Evolutionary conservation across 306 rosid species (phyloP).

Genomic region (Cyclanthera cordifolia): DNA sequence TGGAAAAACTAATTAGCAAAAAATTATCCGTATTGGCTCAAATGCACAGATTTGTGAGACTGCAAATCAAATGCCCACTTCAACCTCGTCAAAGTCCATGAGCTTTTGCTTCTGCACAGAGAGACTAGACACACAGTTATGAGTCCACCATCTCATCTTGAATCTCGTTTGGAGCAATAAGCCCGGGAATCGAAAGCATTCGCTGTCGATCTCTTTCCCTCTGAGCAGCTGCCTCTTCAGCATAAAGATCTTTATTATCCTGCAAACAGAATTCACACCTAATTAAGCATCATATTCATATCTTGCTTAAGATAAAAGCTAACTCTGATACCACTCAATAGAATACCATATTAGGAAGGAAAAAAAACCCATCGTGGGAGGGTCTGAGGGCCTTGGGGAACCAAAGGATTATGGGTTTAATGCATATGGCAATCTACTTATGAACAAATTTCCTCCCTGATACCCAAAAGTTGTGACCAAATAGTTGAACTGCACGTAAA

Average conservation of each 20-base stretch:
- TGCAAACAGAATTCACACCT: slow-evolving; percentile 22
- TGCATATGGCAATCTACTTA: too few relatives aligned
- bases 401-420: too few relatives aligned
- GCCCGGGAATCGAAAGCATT: slow-evolving; percentile 95
- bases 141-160: slow-evolving; percentile 98
- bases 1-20: slow-evolving; percentile 31
- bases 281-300: background rate
- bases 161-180: slow-evolving; percentile 88
- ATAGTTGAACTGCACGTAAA: too few relatives aligned
- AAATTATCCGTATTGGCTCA: slow-evolving; percentile 32
- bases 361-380: too few relatives aligned
- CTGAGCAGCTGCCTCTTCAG: slow-evolving; percentile 96
- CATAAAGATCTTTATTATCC: slow-evolving; percentile 95
- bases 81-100: slow-evolving; percentile 29
- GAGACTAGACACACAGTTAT: slow-evolving; percentile 25
- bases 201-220: slow-evolving; percentile 89
- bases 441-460: too few relatives aligned
- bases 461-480: too few relatives aligned
- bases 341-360: too few relatives aligned
- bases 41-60: slow-evolving; percentile 23
- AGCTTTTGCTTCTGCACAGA: slow-evolving; percentile 18
- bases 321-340: too few relatives aligned
- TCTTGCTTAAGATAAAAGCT: background rate
- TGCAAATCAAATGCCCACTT: slow-evolving; percentile 28
- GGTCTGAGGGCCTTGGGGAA: too few relatives aligned